These are phyloP conservation scores for Coccomyxa sp. DNA, from an alignment of 139 green algal species.

Conservation along the genomic window DNA sequence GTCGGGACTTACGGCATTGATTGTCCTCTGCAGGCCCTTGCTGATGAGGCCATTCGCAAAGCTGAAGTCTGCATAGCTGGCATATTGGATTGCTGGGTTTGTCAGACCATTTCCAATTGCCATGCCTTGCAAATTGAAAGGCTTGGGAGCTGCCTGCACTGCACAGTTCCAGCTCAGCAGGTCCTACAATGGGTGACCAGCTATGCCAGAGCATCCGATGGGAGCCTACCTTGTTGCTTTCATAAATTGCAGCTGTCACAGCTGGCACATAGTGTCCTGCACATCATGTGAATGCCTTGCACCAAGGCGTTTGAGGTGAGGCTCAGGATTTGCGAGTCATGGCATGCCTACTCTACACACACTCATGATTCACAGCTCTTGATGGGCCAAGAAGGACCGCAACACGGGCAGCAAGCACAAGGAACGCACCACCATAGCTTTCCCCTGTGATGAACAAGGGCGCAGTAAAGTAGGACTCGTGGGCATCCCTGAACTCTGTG, in stretches of 20 bases:
- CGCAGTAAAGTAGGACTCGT: slow-evolving; percentile 58
- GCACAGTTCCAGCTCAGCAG: neutral
- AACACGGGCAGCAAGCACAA: too few relatives aligned
- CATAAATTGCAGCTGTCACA: slow-evolving; percentile 11
- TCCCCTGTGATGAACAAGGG: slow-evolving; percentile 90
- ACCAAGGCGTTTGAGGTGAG: neutral
- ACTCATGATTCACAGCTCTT: neutral
- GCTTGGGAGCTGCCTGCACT: neutral
- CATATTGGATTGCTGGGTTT: slow-evolving; percentile 83
- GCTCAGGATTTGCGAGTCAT: neutral
- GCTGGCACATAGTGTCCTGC: slow-evolving; percentile 32
- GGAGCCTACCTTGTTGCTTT: slow-evolving; percentile 8
- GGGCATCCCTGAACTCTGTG: slow-evolving; percentile 67
- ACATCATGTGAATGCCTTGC: neutral
- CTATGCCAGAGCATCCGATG: slow-evolving; percentile 1
- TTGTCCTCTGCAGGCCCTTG: slow-evolving; percentile 27
- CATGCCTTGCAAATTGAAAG: slow-evolving; percentile 61
- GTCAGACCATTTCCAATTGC: slow-evolving; percentile 94
- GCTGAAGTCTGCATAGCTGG: slow-evolving; percentile 76
- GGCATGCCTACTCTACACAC: neutral
- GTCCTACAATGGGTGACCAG: neutral
- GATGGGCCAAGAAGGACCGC: neutral
- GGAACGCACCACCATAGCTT: too few relatives aligned
- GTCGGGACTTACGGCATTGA: slow-evolving; percentile 21
- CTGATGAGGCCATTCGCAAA: slow-evolving; percentile 66